Conservation (phyloP, 805 yeast genomes). For the Sugiyamaella valdiviana region DNA sequence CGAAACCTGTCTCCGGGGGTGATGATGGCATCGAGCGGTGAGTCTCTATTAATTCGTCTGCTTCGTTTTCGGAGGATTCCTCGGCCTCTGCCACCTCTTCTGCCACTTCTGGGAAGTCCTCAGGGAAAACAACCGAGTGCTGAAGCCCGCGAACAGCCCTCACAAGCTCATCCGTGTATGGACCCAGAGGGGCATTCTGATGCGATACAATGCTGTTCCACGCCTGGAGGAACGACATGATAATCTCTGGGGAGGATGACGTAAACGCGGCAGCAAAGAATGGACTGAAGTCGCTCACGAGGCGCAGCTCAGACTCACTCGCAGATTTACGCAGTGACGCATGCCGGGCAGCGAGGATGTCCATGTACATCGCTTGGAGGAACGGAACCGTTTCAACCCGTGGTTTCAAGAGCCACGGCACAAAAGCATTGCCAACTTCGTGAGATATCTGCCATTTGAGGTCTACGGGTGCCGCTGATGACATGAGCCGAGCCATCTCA, state of each 20-base stretch:
- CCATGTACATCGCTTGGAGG: not conserved
- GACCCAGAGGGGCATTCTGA: not conserved
- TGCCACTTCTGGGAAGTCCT: not conserved
- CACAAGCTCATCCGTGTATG: conserved; percentile 2
- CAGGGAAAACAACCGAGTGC: not conserved
- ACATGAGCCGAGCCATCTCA: not conserved
- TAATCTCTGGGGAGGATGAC: not conserved
- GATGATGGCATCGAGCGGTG: not conserved
- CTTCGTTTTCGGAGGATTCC: not conserved
- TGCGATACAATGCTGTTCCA: conserved; percentile 1
- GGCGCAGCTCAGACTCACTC: not conserved
- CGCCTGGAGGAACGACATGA: not conserved
- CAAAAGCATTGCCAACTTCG: conserved; percentile 39
- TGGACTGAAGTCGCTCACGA: not conserved
- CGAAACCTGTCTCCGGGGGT: not conserved
- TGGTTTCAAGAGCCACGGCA: not conserved
- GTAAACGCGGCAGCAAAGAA: not conserved
- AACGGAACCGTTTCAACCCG: not conserved
- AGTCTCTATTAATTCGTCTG: not conserved
- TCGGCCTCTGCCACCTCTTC: not conserved
- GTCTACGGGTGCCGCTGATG: not conserved
- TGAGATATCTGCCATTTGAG: conserved; percentile 38
- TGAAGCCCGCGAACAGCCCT: not conserved
- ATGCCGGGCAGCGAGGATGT: not conserved
- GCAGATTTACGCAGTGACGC: not conserved